A percentile compares a stretch with the other conserved stretches of the same genome.
These are phyloP conservation scores for Dillenia turbinata DNA, from an alignment of 164 flowering plant species.

Conservation along the genomic window DNA sequence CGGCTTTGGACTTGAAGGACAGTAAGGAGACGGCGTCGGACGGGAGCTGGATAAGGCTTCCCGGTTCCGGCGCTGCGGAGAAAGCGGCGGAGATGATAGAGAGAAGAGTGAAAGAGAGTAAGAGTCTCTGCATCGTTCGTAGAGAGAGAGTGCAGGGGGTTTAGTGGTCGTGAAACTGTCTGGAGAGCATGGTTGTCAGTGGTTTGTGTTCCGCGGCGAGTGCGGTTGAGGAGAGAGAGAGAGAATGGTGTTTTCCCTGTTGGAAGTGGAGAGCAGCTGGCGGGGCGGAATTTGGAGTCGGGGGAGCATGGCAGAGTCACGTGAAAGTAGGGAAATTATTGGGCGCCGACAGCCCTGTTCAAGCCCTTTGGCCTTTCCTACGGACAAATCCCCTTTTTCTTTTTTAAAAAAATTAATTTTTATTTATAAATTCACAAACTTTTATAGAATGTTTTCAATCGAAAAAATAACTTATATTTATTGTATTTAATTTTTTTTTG, in stretches of 20 bases:
- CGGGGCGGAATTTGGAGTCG: slow-evolving; percentile 3
- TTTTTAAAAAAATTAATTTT: no score
- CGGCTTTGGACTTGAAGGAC: slow-evolving; percentile 63
- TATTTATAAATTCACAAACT: no score
- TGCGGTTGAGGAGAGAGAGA: not conserved
- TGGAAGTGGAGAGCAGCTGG: slow-evolving; percentile 13
- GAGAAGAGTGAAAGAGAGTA: slow-evolving; percentile 2
- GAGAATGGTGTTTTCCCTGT: not conserved
- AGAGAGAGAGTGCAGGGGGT: no score
- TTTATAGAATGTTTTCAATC: no score
- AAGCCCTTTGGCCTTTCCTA: no score
- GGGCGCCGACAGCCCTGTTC: not conserved
- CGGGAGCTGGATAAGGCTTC: slow-evolving; percentile 2
- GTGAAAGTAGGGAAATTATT: slow-evolving; percentile 11
- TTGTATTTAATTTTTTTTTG: no score
- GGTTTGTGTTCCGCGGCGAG: not conserved
- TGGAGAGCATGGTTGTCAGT: not conserved
- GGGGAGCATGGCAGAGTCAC: slow-evolving; percentile 5
- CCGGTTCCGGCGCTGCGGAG: not conserved
- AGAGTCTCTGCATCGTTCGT: not conserved
- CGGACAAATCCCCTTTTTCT: no score
- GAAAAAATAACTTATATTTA: no score
- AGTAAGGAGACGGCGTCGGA: slow-evolving; percentile 58
- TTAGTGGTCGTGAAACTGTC: not conserved
- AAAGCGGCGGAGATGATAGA: not conserved